Evolutionary conservation across 768 basidiomycete genomes (phyloP).

Genomic region (Macrolepiota albuminosa): DNA sequence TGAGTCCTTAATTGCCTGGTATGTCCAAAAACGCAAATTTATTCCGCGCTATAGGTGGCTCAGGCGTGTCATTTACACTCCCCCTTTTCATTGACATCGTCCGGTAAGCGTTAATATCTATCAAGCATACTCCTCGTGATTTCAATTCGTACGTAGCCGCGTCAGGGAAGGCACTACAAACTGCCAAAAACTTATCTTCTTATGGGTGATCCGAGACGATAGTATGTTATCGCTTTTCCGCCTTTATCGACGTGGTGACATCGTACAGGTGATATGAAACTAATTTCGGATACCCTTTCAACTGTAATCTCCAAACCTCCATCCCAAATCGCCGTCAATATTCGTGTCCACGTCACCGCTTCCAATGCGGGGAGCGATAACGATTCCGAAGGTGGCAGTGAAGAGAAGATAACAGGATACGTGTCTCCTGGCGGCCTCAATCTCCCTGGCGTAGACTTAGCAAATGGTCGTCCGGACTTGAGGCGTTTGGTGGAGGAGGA

Average conservation of each 20-base stretch:
- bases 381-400: too few relatives aligned
- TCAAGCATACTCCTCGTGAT: background rate
- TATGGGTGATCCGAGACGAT: slow-evolving; percentile 38
- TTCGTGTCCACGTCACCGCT: slow-evolving; percentile 18
- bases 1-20: background rate
- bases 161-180: slow-evolving; percentile 2
- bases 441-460: slow-evolving; percentile 16
- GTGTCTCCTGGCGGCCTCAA: too few relatives aligned
- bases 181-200: slow-evolving; percentile 20
- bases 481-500: slow-evolving; percentile 30
- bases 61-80: slow-evolving; percentile 44
- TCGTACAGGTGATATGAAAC: slow-evolving; percentile 21
- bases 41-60: slow-evolving; percentile 29
- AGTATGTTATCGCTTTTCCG: slow-evolving; percentile 17
- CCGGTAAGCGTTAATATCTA: slow-evolving; percentile 25
- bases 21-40: background rate
- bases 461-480: slow-evolving; percentile 41
- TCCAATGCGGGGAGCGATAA: slow-evolving; percentile 2
- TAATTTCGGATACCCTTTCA: slow-evolving; percentile 24
- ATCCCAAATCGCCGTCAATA: slow-evolving; percentile 6
- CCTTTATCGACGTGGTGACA: background rate
- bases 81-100: slow-evolving; percentile 40
- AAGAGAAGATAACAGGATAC: too few relatives aligned
- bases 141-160: background rate
- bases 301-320: slow-evolving; percentile 6